Conservation (phyloP, 2,329 filamentous ascomycete genomes). For the Teratosphaeria pseudoeucalypti region DNA sequence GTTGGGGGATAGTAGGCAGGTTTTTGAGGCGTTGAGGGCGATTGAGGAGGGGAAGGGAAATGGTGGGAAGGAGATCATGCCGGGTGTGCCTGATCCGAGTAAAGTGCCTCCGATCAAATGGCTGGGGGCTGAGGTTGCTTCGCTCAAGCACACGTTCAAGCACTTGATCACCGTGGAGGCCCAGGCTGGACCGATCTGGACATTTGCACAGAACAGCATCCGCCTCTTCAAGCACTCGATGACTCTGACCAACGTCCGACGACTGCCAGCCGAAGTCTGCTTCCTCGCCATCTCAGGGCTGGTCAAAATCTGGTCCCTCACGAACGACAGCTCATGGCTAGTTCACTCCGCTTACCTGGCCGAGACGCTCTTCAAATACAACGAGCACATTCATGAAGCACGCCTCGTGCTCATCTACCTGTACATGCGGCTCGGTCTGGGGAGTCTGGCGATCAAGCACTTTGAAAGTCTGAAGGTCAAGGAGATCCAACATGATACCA, state of each 20-base stretch:
- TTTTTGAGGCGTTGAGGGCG: constrained; percentile 16
- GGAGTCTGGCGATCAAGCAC: constrained; percentile 19
- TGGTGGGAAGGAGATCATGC: background rate
- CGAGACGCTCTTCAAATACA: constrained; percentile 17
- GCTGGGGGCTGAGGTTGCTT: constrained; percentile 12
- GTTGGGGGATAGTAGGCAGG: constrained; percentile 19
- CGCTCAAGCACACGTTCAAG: constrained; percentile 15
- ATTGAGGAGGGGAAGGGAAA: constrained; percentile 1
- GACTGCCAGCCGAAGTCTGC: constrained; percentile 19
- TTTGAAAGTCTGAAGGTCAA: constrained; percentile 26
- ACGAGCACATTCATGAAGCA: constrained; percentile 23
- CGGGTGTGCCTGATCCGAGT: background rate
- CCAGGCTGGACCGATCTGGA: constrained; percentile 7
- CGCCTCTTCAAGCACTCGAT: constrained; percentile 16
- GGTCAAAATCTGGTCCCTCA: constrained; percentile 16
- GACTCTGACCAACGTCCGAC: constrained; percentile 7
- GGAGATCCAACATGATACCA: constrained; percentile 27
- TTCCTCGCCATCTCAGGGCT: constrained; percentile 25
- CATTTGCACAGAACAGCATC: constrained; percentile 17
- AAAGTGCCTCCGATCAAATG: constrained; percentile 10
- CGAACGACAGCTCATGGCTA: constrained; percentile 11
- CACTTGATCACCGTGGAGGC: constrained; percentile 6
- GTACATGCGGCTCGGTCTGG: constrained; percentile 25
- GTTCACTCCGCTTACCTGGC: constrained; percentile 22
- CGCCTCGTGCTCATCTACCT: constrained; percentile 25